Base-by-base conservation (phyloP, 176 grass and related monocot genomes). In the Aechmea fasciata region DNA sequence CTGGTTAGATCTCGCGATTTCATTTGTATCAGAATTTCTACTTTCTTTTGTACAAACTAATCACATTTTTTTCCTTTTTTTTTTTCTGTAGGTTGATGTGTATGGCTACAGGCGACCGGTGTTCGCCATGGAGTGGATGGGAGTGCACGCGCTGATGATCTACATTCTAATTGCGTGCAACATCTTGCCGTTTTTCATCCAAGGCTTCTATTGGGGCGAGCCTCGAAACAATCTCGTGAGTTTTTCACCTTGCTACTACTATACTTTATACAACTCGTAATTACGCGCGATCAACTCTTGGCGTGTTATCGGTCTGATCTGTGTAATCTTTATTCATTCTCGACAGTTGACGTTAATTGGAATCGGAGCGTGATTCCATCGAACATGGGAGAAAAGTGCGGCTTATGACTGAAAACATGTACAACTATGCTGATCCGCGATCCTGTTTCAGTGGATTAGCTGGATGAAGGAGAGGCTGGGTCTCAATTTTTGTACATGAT, bases 141-240 rank as follows among this genome's bases (percentile, higher is more conserved):
- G 91, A 15, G 83, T 70, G 49, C 82, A 96, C 81, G 91, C 91
- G 10, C 69, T 96, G 48, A 83, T 87, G 51, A 75, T 96, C 64
- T 96, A 87, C 69, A 82, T 83, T 63, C 76, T 96, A 24, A 75
- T 83, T 49, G 91, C 76, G 41, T 96, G 91, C 73, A 87, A 90
- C 70, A 68, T 96, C 19, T 61, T 75, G 12, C 87, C 91, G 48
- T 66, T 85, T 71, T 55, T 90, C 10, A 66, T 87, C 13, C 87
- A 87, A 65, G 87, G 91, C 1, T 87, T 96, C 70, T 90, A 87
- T 50, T 90, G 79, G 91, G 83, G 50, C 29, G 70, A 81, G 1
- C 79, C 87, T 22, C 57, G 68, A 1, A 96, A 87, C 75, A 90
- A 79, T 67, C 24, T 87, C 59, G 91, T 96, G 78, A 87, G 82